Evolutionary conservation across 345 rosid genomes (phyloP), one percentile per base, ranked within the genome.

Genomic region (Eucalyptus tenuipes): DNA sequence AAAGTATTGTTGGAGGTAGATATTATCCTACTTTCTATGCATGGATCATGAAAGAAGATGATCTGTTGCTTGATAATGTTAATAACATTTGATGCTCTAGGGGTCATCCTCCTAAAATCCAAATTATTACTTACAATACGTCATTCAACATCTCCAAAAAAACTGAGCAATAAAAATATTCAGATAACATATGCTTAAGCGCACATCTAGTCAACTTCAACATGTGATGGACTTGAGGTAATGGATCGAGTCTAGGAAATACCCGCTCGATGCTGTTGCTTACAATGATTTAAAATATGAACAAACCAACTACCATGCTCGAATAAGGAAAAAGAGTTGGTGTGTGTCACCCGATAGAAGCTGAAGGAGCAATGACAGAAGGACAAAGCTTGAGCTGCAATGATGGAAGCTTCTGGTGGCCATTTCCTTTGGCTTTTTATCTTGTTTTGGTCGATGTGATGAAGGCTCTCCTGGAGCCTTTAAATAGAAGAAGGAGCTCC

Each of bases 361-460:
- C 90, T 93, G 93, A 49, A 93, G 84, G 88, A 94, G 90, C 61
- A 95, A 88, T 80, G 93, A 87, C 86, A 95, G 92, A 89, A 91
- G 89, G 86, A 94, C 44, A 87, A 93, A 88, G 87, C 61, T 89
- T 10, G 92, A 89, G 85, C 86, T 48, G 75, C 57, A 84, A 50
- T 6, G 31, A 45, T 7, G 55, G 66, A 49, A 57, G 37, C 88
- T 89, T 89, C 59, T 86, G 88, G 90, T 86, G 90, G 59, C 37
- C 48, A 20, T 75, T 75, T 55, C 61, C 47, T 75, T 64, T 75
- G 47, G 84, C 29, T 75, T 31, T 66, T 10, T 20, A 13, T 6
- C 10, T 40, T 75, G 84, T 40, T 22, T 20, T 75, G 16, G 47
- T 40, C 16, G 84, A 75, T 20, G 84, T 11, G 84, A 37, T 75